Percentiles rank a stretch among this genome's conserved stretches.
Conservation (phyloP, 306 rosid species). For the Hylodesmum podocarpum region DNA sequence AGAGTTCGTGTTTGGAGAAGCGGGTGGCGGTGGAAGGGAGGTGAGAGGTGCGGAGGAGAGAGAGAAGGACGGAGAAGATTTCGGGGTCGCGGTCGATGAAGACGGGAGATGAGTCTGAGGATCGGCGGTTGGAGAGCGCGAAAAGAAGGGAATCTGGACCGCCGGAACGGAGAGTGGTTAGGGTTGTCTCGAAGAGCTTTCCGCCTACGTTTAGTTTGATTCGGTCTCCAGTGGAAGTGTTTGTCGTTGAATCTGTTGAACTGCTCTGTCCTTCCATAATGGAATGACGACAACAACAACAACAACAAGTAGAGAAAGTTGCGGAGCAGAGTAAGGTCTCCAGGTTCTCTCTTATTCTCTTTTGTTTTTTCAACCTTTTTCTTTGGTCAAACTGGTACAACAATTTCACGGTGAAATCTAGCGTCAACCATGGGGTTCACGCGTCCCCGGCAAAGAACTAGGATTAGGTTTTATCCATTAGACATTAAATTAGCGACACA, state of each 20-base stretch:
- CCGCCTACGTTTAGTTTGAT: slow-evolving; percentile 93
- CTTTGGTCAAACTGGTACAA: too few relatives aligned
- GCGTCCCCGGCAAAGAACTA: too few relatives aligned
- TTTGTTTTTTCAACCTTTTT: too few relatives aligned
- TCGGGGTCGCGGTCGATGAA: slow-evolving; percentile 95
- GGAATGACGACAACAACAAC: too few relatives aligned
- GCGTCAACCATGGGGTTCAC: too few relatives aligned
- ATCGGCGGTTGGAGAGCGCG: slow-evolving; percentile 60
- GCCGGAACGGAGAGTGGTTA: slow-evolving; percentile 67
- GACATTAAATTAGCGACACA: too few relatives aligned
- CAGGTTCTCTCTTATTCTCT: too few relatives aligned
- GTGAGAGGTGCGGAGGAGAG: slow-evolving; percentile 73
- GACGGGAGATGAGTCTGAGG: slow-evolving; percentile 50
- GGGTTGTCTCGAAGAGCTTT: slow-evolving; percentile 75
- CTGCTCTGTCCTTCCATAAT: slow-evolving; percentile 40
- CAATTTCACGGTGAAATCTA: too few relatives aligned
- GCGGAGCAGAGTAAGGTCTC: too few relatives aligned
- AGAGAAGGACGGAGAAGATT: slow-evolving; percentile 79
- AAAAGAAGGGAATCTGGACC: slow-evolving; percentile 75
- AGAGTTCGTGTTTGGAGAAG: slow-evolving; percentile 77
- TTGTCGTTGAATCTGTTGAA: slow-evolving; percentile 18
- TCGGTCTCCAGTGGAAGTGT: slow-evolving; percentile 40
- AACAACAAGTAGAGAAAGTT: too few relatives aligned
- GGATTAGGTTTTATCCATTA: too few relatives aligned
- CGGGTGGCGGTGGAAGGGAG: slow-evolving; percentile 65